phyloP scores from a whole-genome alignment of 1,284 basidiomycete genomes.

The Rhodotorula sp. region DNA sequence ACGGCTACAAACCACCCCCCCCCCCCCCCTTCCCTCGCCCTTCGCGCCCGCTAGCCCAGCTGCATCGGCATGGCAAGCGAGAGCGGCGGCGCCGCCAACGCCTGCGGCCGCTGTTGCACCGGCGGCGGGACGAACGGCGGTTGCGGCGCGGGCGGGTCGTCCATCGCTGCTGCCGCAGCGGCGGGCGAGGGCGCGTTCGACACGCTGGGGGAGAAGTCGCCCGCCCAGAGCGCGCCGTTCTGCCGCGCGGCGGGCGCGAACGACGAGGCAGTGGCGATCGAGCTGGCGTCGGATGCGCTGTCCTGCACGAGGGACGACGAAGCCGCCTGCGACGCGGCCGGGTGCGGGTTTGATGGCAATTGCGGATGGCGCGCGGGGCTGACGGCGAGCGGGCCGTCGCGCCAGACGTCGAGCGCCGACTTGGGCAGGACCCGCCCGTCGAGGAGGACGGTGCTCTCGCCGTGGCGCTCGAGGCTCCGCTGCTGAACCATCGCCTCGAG shows the following conservation, averaged over 20 bases:
- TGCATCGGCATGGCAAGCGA: constrained; percentile 10
- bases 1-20: too few species aligned
- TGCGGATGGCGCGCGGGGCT: background rate
- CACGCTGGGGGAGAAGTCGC: background rate
- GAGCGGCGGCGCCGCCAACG: background rate
- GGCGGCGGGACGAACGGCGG: too few species aligned
- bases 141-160: background rate
- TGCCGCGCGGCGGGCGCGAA: background rate
- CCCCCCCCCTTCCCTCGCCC: too few species aligned
- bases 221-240: background rate
- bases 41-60: too few species aligned
- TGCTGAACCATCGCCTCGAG: constrained; percentile 21
- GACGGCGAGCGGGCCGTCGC: constrained; percentile 1
- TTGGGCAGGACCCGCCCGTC: constrained; percentile 26
- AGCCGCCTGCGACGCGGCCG: background rate
- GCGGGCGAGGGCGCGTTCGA: background rate
- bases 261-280: background rate
- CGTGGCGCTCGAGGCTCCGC: constrained; percentile 9
- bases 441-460: constrained; percentile 16
- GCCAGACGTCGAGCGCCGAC: constrained; percentile 30
- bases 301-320: background rate
- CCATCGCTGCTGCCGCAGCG: background rate
- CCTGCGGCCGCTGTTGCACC: background rate
- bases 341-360: too few species aligned
- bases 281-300: background rate